Evolutionary conservation across 331 rosid genomes (phyloP).

Genomic region (Phaseolus coccineus): DNA sequence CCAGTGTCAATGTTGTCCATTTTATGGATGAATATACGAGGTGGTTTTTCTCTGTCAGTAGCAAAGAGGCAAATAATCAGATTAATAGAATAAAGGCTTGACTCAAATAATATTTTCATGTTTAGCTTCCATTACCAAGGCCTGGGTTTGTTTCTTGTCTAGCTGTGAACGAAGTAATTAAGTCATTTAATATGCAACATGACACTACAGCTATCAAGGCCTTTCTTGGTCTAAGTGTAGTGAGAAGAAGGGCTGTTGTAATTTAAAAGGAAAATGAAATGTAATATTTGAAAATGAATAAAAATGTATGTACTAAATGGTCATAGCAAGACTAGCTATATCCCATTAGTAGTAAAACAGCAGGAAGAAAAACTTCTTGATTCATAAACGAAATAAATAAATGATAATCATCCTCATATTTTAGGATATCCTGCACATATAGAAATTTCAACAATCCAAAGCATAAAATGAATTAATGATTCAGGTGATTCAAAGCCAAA

Average conservation of each 20-base stretch:
- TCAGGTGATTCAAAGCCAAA: background rate
- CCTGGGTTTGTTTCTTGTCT: constrained; percentile 2
- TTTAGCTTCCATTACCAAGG: constrained; percentile 27
- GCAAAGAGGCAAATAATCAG: constrained; percentile 38
- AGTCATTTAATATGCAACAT: constrained; percentile 21
- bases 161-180: constrained; percentile 21
- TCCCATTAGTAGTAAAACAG: background rate
- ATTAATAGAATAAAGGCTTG: constrained; percentile 33
- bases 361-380: constrained; percentile 8
- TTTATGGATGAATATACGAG: constrained; percentile 70
- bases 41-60: constrained; percentile 66
- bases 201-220: constrained; percentile 7
- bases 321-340: background rate
- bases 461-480: constrained; percentile 17
- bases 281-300: constrained; percentile 28
- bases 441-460: constrained; percentile 12
- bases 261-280: background rate
- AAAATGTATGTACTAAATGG: background rate
- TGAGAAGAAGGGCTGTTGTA: constrained; percentile 4
- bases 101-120: background rate
- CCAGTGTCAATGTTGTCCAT: constrained; percentile 41
- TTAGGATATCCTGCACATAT: background rate
- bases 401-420: background rate
- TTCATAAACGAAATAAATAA: constrained; percentile 10
- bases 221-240: constrained; percentile 2